phyloP scores from a whole-genome alignment of 208 protist species.

The Crithidia thermophila region DNA sequence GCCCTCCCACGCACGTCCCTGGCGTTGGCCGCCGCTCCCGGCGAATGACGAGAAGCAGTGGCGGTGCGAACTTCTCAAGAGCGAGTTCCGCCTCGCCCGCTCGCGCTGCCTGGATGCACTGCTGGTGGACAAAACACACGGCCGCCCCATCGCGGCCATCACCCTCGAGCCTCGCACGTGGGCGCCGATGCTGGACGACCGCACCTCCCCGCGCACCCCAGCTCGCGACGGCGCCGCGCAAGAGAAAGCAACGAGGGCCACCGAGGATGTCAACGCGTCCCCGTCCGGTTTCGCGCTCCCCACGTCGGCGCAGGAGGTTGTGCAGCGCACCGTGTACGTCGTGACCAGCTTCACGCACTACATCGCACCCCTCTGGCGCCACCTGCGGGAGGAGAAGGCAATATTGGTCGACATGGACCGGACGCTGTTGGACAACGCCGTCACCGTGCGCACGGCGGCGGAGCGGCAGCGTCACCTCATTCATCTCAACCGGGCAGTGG shows the following conservation, averaged over 20 bases:
- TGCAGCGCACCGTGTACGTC: constrained; percentile 43
- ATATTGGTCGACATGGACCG: constrained; percentile 87
- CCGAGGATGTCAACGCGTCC: not conserved
- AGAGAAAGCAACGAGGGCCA: not conserved
- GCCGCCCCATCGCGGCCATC: constrained; percentile 61
- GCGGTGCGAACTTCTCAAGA: constrained; percentile 66
- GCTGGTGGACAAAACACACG: constrained; percentile 51
- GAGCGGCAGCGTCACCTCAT: constrained; percentile 32
- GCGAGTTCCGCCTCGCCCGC: constrained; percentile 62
- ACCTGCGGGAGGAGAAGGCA: constrained; percentile 64
- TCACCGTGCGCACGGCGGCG: constrained; percentile 32
- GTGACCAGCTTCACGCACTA: constrained; percentile 65
- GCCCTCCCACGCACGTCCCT: not conserved
- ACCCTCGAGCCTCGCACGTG: constrained; percentile 33
- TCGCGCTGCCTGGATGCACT: constrained; percentile 66
- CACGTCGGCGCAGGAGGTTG: constrained; percentile 24
- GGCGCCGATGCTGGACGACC: not conserved
- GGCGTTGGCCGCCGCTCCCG: constrained; percentile 26
- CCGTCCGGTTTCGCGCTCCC: not conserved
- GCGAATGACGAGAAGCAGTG: constrained; percentile 55
- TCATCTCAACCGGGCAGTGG: constrained; percentile 14
- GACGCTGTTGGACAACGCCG: constrained; percentile 82
- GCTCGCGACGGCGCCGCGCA: not conserved
- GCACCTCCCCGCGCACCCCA: not conserved
- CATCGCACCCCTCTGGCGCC: constrained; percentile 56